Conservation (phyloP, 768 basidiomycete species). For the Dentipellis fragilis region DNA sequence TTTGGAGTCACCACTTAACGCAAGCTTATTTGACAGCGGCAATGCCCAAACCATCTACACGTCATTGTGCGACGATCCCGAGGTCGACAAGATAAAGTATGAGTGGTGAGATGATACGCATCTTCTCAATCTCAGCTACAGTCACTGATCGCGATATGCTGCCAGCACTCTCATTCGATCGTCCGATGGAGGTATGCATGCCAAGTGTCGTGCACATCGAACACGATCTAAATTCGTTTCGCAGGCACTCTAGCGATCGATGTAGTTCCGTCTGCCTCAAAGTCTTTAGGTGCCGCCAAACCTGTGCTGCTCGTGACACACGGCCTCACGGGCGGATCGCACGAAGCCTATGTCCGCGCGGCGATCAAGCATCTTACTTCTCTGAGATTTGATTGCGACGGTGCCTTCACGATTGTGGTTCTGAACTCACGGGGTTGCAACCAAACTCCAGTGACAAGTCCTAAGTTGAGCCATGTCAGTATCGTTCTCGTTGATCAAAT, state of each 20-base stretch:
- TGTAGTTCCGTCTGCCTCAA: neutral
- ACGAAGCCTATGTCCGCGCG: neutral
- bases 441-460: neutral
- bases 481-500: neutral
- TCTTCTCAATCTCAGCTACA: too few species aligned
- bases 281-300: neutral
- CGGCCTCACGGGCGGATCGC: neutral
- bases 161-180: neutral
- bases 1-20: too few species aligned
- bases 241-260: neutral
- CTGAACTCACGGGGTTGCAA: neutral
- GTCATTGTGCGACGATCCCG: neutral
- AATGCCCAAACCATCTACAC: neutral
- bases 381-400: too few species aligned
- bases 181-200: neutral
- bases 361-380: neutral
- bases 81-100: neutral
- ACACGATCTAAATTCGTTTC: neutral
- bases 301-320: neutral
- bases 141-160: too few species aligned
- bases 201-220: neutral
- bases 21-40: neutral
- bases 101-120: neutral
- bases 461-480: neutral
- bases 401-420: too few species aligned